Evolutionary conservation across 352 stramenopile genomes (phyloP), one percentile per base, ranked within the genome.

Genomic region (Globisporangium cystogenes): DNA sequence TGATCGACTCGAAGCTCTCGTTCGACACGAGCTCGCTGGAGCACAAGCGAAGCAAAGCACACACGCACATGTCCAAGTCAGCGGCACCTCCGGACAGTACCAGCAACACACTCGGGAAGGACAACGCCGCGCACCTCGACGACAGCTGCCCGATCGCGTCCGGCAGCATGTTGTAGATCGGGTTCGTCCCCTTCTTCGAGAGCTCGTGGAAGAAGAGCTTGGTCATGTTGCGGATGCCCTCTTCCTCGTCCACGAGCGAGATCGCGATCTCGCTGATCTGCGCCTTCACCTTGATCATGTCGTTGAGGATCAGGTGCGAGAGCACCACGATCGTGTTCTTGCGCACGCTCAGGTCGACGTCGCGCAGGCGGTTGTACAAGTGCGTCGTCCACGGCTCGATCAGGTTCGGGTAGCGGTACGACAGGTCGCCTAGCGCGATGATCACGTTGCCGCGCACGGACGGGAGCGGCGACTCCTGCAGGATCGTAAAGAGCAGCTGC

Each of bases 211-310:
- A 99, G 50, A 99, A 98, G 4, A 98, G 67, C 60, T 93, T 87
- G 15, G 96, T 87, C 53, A 98, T 90, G 53, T 97, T 90, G 15
- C 83, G 81, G 52, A 99, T 98, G 31, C 84, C 67, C 35, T 82
- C 65, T 41, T 97, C 93, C n/a, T 92, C 65, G 63, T 99, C 96
- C 12, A 97, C 80, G 21, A 99, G 69, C 36, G 89, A 98, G 12
- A 99, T 82, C 4, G 96, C 96, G 52, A 99, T 97, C 53, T 98
- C 84, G 50, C 82, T 93, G 46, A 96, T 86, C 67, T 98, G 89
- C 16, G 92, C 95, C 64, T 98, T 98, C n/a, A 99, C 95, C 75
- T 98, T 99, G 39, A 99, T 96, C 97, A 99, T 99, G 61, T 99
- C 96, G 70, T 99, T 99, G 33, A 99, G 72, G 67, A 99, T 98